phyloP scores from a whole-genome alignment of 345 rosid genomes.

The Gossypioides kirkii region DNA sequence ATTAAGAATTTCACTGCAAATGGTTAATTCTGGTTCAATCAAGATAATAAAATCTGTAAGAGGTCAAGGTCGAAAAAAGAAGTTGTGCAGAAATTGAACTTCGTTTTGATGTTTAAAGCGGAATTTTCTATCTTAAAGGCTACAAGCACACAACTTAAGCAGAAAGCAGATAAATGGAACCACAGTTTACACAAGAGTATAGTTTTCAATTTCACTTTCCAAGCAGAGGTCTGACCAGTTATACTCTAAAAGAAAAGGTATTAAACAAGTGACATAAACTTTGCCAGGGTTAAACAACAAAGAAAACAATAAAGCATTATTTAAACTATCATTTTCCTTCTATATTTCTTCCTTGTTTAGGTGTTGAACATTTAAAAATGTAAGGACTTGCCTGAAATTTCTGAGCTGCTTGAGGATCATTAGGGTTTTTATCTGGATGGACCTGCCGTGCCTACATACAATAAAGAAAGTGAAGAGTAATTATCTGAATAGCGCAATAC shows the following conservation, averaged over 20 bases:
- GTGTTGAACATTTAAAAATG: background rate
- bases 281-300: background rate
- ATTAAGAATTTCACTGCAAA: background rate
- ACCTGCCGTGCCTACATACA: constrained; percentile 86
- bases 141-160: background rate
- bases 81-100: background rate
- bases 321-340: background rate
- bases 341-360: background rate
- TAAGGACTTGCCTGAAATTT: constrained; percentile 73
- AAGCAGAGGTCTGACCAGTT: background rate
- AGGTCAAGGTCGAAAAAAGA: background rate
- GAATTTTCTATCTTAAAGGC: background rate
- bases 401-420: constrained; percentile 85
- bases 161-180: background rate
- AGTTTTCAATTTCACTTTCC: background rate
- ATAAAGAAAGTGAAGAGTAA: background rate
- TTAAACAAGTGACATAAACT: background rate
- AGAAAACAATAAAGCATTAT: background rate
- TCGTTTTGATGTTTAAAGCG: background rate
- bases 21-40: background rate
- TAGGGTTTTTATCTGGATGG: constrained; percentile 93
- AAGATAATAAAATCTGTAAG: background rate
- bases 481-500: background rate
- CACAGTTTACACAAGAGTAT: background rate
- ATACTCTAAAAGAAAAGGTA: background rate